Conservation (phyloP, 768 basidiomycete species). For the Mycena alexandri region DNA sequence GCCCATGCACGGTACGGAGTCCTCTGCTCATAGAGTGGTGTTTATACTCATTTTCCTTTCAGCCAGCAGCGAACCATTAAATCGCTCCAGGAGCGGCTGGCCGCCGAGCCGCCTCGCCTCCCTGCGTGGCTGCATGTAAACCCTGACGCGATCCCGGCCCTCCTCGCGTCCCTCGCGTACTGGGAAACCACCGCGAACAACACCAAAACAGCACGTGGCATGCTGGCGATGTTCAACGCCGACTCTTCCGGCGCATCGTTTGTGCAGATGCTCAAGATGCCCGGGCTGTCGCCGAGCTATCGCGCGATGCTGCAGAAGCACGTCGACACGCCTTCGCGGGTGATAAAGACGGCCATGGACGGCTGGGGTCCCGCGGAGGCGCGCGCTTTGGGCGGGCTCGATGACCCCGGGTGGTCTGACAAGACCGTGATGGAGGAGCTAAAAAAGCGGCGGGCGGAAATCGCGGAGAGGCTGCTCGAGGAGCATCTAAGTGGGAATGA, state of each 20-base stretch:
- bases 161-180: slow-evolving; percentile 36
- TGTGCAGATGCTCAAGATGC: slow-evolving; percentile 13
- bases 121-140: slow-evolving; percentile 42
- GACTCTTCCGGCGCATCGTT: neutral
- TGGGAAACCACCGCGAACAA: slow-evolving; percentile 33
- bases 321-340: slow-evolving; percentile 8
- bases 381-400: neutral
- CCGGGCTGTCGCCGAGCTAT: slow-evolving; percentile 16
- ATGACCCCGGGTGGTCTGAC: slow-evolving; percentile 10
- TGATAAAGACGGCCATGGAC: slow-evolving; percentile 8
- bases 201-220: slow-evolving; percentile 27
- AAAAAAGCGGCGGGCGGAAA: neutral
- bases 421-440: slow-evolving; percentile 15
- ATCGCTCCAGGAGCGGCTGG: slow-evolving; percentile 28
- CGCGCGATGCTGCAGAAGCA: slow-evolving; percentile 6
- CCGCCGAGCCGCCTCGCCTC: slow-evolving; percentile 29
- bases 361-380: slow-evolving; percentile 10
- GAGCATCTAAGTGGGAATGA: slow-evolving; percentile 32
- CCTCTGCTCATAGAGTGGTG: neutral
- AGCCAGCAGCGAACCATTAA: slow-evolving; percentile 35
- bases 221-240: slow-evolving; percentile 23
- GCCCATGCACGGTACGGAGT: slow-evolving; percentile 36
- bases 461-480: slow-evolving; percentile 32
- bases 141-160: slow-evolving; percentile 29
- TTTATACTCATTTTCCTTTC: neutral